These are phyloP conservation scores for Cynanchum wilfordii DNA, from an alignment of 257 asterid species.

Conservation along the genomic window DNA sequence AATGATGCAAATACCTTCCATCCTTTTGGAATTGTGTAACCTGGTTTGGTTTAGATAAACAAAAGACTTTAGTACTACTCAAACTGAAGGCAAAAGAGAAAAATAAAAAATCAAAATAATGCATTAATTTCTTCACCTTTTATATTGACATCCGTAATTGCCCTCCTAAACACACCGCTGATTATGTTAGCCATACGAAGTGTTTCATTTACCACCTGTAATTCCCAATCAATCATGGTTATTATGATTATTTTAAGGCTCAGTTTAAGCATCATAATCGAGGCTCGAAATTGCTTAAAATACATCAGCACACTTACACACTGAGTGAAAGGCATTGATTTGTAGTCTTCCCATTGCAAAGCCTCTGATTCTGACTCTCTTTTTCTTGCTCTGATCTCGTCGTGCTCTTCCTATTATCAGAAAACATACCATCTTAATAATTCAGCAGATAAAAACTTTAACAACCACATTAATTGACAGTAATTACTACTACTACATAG, in stretches of 20 bases:
- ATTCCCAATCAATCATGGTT: background rate
- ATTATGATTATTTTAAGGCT: background rate
- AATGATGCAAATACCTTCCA: conserved; percentile 82
- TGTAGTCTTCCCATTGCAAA: conserved; percentile 86
- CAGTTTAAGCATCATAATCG: background rate
- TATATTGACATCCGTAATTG: conserved; percentile 69
- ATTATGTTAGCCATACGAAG: conserved; percentile 84
- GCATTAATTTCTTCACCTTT: conserved; percentile 42
- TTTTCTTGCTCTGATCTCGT: conserved; percentile 54
- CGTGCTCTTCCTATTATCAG: conserved; percentile 73
- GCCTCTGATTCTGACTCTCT: conserved; percentile 41
- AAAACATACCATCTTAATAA: background rate
- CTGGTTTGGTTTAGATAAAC: conserved; percentile 21
- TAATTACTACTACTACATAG: background rate
- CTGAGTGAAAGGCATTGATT: conserved; percentile 92
- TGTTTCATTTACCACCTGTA: conserved; percentile 87
- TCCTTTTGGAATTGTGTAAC: conserved; percentile 85
- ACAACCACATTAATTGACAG: background rate
- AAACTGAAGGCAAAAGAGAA: background rate
- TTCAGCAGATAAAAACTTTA: background rate
- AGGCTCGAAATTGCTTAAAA: background rate
- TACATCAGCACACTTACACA: conserved; percentile 52
- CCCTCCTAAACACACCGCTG: conserved; percentile 87
- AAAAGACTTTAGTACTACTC: background rate
- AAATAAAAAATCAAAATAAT: too few relatives aligned